Evolutionary conservation across 2,329 filamentous ascomycete genomes (phyloP).

Genomic region (Sarocladium oryzae): DNA sequence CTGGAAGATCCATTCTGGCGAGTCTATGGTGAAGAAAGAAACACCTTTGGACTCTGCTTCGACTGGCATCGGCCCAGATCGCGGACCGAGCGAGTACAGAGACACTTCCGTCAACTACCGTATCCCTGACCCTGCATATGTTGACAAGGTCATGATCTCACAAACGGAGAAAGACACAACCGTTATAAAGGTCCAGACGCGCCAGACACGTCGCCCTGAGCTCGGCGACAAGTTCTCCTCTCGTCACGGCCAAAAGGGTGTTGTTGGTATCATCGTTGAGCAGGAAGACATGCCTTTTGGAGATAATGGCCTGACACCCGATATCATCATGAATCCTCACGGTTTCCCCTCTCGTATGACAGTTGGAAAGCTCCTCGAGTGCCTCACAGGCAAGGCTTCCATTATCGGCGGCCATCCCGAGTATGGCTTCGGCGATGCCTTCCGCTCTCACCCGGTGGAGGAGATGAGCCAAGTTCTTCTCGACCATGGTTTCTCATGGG

Average conservation of each 20-base stretch:
- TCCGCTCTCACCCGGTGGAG: conserved; percentile 80
- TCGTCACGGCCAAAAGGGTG: conserved; percentile 95
- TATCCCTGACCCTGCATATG: conserved; percentile 76
- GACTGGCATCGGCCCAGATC: conserved; percentile 63
- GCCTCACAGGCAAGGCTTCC: conserved; percentile 88
- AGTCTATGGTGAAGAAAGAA: conserved; percentile 88
- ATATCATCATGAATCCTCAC: conserved; percentile 99
- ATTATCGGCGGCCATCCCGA: conserved; percentile 78
- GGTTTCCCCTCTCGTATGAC: conserved; percentile 99
- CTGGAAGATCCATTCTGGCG: conserved; percentile 66
- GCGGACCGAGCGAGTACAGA: conserved; percentile 55
- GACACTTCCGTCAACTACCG: conserved; percentile 72
- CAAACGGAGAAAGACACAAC: conserved; percentile 80
- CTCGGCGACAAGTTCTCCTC: conserved; percentile 98
- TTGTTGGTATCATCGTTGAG: conserved; percentile 92
- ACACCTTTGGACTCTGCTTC: conserved; percentile 72
- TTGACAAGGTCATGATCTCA: conserved; percentile 94
- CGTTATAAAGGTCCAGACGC: conserved; percentile 87
- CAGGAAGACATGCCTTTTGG: conserved; percentile 97
- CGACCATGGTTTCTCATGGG: conserved; percentile 87
- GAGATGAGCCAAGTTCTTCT: conserved; percentile 84
- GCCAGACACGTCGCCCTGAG: conserved; percentile 93
- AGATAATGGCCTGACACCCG: conserved; percentile 82
- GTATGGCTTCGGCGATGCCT: conserved; percentile 73
- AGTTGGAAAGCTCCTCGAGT: conserved; percentile 94